Evolutionary conservation across 257 asterid species (phyloP).

Genomic region (Plantago ovata): DNA sequence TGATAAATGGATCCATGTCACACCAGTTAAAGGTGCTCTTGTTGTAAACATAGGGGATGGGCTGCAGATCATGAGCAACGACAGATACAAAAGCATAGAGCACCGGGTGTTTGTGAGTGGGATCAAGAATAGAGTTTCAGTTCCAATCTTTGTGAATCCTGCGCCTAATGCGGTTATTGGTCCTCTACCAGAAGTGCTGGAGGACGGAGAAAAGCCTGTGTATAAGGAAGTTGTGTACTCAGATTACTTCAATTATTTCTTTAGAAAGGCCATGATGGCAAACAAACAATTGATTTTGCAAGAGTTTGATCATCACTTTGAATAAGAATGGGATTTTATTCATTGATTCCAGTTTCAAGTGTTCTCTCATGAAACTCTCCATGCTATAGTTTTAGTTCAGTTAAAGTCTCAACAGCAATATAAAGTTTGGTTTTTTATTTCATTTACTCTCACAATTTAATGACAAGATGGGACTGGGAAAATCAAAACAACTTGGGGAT

Average conservation of each 20-base stretch:
- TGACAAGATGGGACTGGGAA: neutral
- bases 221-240: slow-evolving; percentile 36
- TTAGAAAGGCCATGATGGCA: slow-evolving; percentile 54
- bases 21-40: slow-evolving; percentile 42
- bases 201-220: slow-evolving; percentile 35
- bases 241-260: slow-evolving; percentile 52
- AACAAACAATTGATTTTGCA: slow-evolving; percentile 39
- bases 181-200: slow-evolving; percentile 37
- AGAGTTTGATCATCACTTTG: slow-evolving; percentile 24
- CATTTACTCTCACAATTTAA: too few relatives aligned
- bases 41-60: slow-evolving; percentile 44
- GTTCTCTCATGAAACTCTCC: neutral
- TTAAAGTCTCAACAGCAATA: too few relatives aligned
- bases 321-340: too few relatives aligned
- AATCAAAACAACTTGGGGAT: slow-evolving; percentile 31
- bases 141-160: slow-evolving; percentile 47
- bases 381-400: too few relatives aligned
- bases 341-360: neutral
- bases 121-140: slow-evolving; percentile 39
- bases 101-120: slow-evolving; percentile 41
- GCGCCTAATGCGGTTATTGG: slow-evolving; percentile 32
- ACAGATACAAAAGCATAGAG: slow-evolving; percentile 50
- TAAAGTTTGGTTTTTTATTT: too few relatives aligned
- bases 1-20: slow-evolving; percentile 40
- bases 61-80: slow-evolving; percentile 52